A percentile compares a stretch with the other conserved stretches of the same genome.
Evolutionary conservation across 805 yeast species (phyloP).

Genomic region (Komagataella populi): DNA sequence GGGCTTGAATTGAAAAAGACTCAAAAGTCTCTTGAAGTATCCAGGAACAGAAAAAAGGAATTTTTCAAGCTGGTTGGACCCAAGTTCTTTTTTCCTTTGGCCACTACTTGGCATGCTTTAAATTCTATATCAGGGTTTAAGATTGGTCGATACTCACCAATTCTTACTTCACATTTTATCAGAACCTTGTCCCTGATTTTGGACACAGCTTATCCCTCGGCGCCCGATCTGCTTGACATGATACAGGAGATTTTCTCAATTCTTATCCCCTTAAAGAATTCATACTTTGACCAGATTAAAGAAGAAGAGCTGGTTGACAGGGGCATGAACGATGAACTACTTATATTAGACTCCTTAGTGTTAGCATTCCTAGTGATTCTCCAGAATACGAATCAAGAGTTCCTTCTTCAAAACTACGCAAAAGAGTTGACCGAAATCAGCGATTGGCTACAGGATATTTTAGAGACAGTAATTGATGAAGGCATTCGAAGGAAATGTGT

Average conservation of each 20-base stretch:
- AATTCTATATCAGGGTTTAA: constrained; percentile 22
- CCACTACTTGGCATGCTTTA: constrained; percentile 28
- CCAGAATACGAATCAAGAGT: constrained; percentile 5
- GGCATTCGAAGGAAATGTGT: constrained; percentile 1
- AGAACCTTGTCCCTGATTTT: constrained; percentile 44
- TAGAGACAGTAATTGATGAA: neutral
- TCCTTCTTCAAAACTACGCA: constrained; percentile 3
- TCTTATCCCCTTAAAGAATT: constrained; percentile 1
- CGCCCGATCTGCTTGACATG: constrained; percentile 40
- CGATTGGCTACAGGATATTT: constrained; percentile 1
- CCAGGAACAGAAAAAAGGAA: constrained; percentile 10
- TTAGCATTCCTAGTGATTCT: constrained; percentile 4
- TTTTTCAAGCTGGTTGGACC: constrained; percentile 31
- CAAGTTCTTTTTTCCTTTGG: constrained; percentile 39
- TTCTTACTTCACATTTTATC: constrained; percentile 44
- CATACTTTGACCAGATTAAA: neutral
- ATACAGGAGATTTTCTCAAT: constrained; percentile 33
- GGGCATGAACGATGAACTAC: constrained; percentile 3
- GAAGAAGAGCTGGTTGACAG: neutral
- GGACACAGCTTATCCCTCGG: constrained; percentile 44
- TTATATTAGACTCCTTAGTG: constrained; percentile 5
- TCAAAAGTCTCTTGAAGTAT: constrained; percentile 2
- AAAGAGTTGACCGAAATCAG: constrained; percentile 2
- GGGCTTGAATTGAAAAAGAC: neutral
- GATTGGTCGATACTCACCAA: constrained; percentile 38